phyloP scores from a whole-genome alignment of 2,329 filamentous ascomycete species.

The Venturia nashicola region DNA sequence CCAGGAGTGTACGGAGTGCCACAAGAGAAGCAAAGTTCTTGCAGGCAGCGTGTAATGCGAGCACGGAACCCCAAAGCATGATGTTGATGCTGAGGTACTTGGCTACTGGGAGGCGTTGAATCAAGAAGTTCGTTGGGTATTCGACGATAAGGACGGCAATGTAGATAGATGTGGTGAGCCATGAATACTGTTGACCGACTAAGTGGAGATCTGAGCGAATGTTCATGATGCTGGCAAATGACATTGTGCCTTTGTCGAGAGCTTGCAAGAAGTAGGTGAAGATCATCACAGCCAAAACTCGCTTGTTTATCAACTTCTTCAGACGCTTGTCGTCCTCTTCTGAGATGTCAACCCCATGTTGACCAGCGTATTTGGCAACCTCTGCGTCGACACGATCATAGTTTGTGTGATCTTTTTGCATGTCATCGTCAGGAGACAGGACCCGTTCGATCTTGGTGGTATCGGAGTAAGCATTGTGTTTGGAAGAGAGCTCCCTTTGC shows the following conservation, averaged over 20 bases:
- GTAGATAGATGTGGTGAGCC: slow-evolving; percentile 65
- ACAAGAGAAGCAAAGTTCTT: slow-evolving; percentile 48
- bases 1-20: slow-evolving; percentile 51
- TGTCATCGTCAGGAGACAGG: slow-evolving; percentile 30
- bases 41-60: slow-evolving; percentile 50
- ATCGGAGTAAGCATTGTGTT: slow-evolving; percentile 14
- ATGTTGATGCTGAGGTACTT: slow-evolving; percentile 56
- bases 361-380: slow-evolving; percentile 55
- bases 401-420: slow-evolving; percentile 42
- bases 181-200: slow-evolving; percentile 43
- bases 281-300: slow-evolving; percentile 60
- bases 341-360: slow-evolving; percentile 43
- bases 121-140: slow-evolving; percentile 56
- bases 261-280: slow-evolving; percentile 61
- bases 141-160: slow-evolving; percentile 59
- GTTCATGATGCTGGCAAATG: slow-evolving; percentile 37
- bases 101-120: slow-evolving; percentile 52
- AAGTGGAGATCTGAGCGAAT: slow-evolving; percentile 28
- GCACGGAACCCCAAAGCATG: slow-evolving; percentile 47
- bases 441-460: slow-evolving; percentile 38
- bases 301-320: slow-evolving; percentile 52
- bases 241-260: slow-evolving; percentile 55
- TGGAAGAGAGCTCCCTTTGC: not conserved
- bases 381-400: slow-evolving; percentile 54
- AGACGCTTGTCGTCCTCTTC: slow-evolving; percentile 49